A percentile compares a stretch with the other conserved stretches of the same genome.
These are phyloP conservation scores for Extremus antarcticus DNA, from an alignment of 495 filamentous ascomycete species.

Conservation along the genomic window DNA sequence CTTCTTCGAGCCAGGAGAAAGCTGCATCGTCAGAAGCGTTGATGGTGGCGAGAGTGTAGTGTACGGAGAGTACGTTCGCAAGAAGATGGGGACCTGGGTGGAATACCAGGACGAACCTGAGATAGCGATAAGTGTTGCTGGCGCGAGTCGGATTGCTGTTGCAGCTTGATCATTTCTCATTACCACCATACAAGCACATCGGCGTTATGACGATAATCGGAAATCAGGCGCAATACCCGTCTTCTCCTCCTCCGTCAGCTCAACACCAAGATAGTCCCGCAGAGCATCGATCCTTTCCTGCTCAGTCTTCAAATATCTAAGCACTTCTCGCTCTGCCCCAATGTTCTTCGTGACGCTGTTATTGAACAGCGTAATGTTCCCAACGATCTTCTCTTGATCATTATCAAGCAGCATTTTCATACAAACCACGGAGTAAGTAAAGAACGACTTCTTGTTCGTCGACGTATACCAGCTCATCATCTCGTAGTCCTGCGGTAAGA, in stretches of 20 bases:
- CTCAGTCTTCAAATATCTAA: conserved; percentile 24
- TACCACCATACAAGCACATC: too few relatives aligned
- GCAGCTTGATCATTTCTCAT: too few relatives aligned
- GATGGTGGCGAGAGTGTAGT: conserved; percentile 28
- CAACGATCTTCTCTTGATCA: conserved; percentile 35
- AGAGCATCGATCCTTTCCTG: conserved; percentile 26
- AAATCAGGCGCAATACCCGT: conserved; percentile 33
- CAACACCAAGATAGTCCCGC: conserved; percentile 24
- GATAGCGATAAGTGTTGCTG: neutral
- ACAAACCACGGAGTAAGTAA: conserved; percentile 41
- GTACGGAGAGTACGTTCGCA: conserved; percentile 37
- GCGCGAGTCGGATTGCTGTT: neutral
- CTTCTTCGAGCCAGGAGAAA: conserved; percentile 40
- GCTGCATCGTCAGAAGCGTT: conserved; percentile 32
- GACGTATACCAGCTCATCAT: conserved; percentile 52
- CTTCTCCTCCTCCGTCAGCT: conserved; percentile 23
- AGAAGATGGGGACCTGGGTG: conserved; percentile 40
- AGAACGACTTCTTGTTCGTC: conserved; percentile 35
- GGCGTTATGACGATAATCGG: conserved; percentile 15
- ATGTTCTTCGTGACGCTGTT: conserved; percentile 48
- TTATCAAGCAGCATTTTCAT: conserved; percentile 45
- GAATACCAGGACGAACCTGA: conserved; percentile 33
- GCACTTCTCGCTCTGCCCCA: conserved; percentile 33
- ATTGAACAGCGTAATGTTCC: conserved; percentile 46
- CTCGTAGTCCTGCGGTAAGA: conserved; percentile 50